Percentiles rank a stretch among this genome's conserved stretches.
phyloP scores from a whole-genome alignment of 2,329 filamentous ascomycete species.

The Bipolaris sorokiniana region DNA sequence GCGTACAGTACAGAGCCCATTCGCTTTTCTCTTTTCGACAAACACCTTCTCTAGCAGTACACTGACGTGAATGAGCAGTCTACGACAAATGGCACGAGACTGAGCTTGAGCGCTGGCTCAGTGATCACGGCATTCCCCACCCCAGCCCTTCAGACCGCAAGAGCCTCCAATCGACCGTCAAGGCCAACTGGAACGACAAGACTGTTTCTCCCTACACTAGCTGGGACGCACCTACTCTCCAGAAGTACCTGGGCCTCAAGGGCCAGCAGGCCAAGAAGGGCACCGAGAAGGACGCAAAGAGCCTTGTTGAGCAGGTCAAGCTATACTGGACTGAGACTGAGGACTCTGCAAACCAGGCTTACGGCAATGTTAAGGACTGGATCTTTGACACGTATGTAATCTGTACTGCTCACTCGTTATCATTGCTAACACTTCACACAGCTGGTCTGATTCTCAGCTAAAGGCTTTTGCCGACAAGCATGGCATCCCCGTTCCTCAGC shows the following conservation, averaged over 20 bases:
- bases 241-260: constrained; percentile 71
- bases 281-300: constrained; percentile 71
- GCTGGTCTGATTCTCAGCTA: constrained; percentile 90
- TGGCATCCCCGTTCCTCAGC: constrained; percentile 84
- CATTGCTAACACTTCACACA: constrained; percentile 53
- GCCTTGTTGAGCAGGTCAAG: constrained; percentile 72
- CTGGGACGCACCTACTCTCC: constrained; percentile 75
- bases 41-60: constrained; percentile 7
- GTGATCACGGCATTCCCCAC: constrained; percentile 88
- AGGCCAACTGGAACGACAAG: constrained; percentile 84
- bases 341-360: constrained; percentile 75
- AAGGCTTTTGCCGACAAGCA: constrained; percentile 93
- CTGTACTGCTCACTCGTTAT: background rate
- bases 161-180: constrained; percentile 89
- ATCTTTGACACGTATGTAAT: constrained; percentile 75
- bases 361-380: constrained; percentile 80
- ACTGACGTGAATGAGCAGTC: constrained; percentile 59
- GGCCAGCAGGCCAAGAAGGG: constrained; percentile 72
- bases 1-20: constrained; percentile 50
- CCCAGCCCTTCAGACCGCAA: constrained; percentile 90
- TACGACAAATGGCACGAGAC: constrained; percentile 99
- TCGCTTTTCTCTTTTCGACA: background rate
- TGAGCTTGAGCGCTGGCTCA: constrained; percentile 95
- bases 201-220: constrained; percentile 75
- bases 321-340: constrained; percentile 78